Evolutionary conservation across 2,329 filamentous ascomycete genomes (phyloP), one percentile per base, ranked within the genome.

Genomic region (Ilyonectria sp.): DNA sequence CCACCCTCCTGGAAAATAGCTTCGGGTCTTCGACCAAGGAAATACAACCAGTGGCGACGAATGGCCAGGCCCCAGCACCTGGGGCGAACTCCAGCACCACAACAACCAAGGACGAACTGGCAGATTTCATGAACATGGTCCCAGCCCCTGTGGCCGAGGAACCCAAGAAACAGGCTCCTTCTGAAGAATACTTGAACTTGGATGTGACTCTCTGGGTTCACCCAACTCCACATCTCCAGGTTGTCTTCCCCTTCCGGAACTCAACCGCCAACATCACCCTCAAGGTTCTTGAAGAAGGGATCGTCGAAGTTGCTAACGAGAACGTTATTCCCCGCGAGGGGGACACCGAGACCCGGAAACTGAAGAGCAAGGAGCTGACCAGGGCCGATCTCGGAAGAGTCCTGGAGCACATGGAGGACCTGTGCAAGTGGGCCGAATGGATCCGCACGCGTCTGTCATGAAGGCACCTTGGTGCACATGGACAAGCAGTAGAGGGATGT

Each of bases 1-100:
- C 89, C 1, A 88, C 85, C 0, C 79, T 96, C 2, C 84, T 95
- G 4, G 82, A 86, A 62, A 89, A 87, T 56, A 89, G 86, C 63
- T 92, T 94, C 74, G 83, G 82, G 40, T 75, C 80, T 4, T 78
- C 76, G 52, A 78, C 74, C 7, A 70, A 72, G 10, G 73, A 76
- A 37, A 63, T 71, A 23, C 63, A 71, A 10, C 63, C 59, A 23
- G 19, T 43, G 21, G 43, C 23, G 4, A 62, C 62, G 33, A 65
- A 69, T 53, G 66, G 33, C 17, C 50, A 63, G 50, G 31, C 23
- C 2, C 19, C 43, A 13, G 60, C n/a, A 21, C 33, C 69, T 2
- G 63, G 66, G n/a, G 53, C 68, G 19, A 69, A 65, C 47, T 74
- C 72, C 6, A 63, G 56, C 44, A 76, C 69, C 1, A 70, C 64